Percentiles rank a stretch among this genome's conserved stretches.
Evolutionary conservation across 2,329 filamentous ascomycete genomes (phyloP).

Genomic region (Aspergillus sp.): DNA sequence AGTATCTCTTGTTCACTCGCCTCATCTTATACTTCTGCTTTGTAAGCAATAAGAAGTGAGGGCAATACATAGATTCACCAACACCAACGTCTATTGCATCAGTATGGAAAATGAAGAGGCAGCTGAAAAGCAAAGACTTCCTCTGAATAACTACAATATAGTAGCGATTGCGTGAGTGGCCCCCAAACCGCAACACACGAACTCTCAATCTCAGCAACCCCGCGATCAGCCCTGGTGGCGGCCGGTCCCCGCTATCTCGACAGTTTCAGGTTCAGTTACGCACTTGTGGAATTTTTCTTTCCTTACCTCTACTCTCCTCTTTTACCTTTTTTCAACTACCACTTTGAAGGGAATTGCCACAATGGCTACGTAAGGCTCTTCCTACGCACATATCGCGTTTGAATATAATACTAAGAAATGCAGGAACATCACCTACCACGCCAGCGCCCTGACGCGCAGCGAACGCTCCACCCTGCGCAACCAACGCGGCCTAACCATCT

Average conservation of each 20-base stretch:
- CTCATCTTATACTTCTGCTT: no score
- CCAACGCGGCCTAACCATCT: slow-evolving; percentile 89
- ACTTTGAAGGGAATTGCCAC: slow-evolving; percentile 5
- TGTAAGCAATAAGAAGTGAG: no score
- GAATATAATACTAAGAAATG: slow-evolving; percentile 5
- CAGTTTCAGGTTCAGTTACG: no score
- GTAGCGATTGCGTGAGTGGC: no score
- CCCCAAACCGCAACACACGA: no score
- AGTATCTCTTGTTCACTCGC: no score
- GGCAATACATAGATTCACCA: no score
- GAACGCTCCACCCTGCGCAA: slow-evolving; percentile 49
- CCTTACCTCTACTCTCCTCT: slow-evolving; percentile 1
- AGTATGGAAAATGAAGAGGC: no score
- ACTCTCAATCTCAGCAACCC: slow-evolving; percentile 4
- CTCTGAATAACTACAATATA: no score
- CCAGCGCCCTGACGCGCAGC: slow-evolving; percentile 32
- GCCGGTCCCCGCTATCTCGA: slow-evolving; percentile 7
- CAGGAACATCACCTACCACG: slow-evolving; percentile 43
- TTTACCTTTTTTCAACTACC: background rate
- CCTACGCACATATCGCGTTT: slow-evolving; percentile 1
- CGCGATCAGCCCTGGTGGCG: slow-evolving; percentile 14
- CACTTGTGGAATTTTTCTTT: slow-evolving; percentile 4
- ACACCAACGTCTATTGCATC: no score
- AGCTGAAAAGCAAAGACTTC: no score
- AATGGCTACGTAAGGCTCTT: slow-evolving; percentile 31